phyloP scores from a whole-genome alignment of 2,329 filamentous ascomycete species.

The Xylaria sp. region DNA sequence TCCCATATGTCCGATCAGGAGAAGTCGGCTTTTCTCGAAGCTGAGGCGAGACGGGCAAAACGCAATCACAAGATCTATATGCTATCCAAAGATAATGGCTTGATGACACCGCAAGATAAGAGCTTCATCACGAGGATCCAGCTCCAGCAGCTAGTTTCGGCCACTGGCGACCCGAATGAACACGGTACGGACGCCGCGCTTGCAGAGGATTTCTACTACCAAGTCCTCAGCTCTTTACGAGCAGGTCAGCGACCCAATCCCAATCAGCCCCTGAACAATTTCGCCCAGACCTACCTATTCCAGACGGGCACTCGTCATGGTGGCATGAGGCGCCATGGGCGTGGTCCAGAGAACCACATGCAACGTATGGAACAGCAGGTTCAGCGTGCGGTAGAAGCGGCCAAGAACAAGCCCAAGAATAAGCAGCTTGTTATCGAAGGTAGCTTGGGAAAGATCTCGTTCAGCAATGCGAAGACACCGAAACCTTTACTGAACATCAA shows the following conservation, averaged over 20 bases:
- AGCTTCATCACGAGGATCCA: slow-evolving; percentile 99
- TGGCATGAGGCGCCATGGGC: slow-evolving; percentile 71
- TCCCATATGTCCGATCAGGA: slow-evolving; percentile 82
- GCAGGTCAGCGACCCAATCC: slow-evolving; percentile 88
- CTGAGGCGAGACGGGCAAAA: slow-evolving; percentile 94
- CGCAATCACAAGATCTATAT: slow-evolving; percentile 97
- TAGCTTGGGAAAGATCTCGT: slow-evolving; percentile 95
- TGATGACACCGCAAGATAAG: slow-evolving; percentile 99
- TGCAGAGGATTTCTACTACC: slow-evolving; percentile 96
- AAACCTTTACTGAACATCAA: slow-evolving; percentile 96
- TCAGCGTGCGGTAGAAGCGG: slow-evolving; percentile 92
- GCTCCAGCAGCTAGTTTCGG: slow-evolving; percentile 90
- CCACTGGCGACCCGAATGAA: slow-evolving; percentile 84
- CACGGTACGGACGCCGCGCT: slow-evolving; percentile 78
- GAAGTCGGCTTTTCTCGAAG: slow-evolving; percentile 78
- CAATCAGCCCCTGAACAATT: slow-evolving; percentile 90
- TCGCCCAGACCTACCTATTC: slow-evolving; percentile 96
- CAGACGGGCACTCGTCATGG: slow-evolving; percentile 87
- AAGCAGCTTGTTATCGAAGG: slow-evolving; percentile 96
- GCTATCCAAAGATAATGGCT: slow-evolving; percentile 87
- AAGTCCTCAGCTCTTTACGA: slow-evolving; percentile 93
- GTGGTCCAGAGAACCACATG: slow-evolving; percentile 93
- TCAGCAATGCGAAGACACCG: slow-evolving; percentile 97
- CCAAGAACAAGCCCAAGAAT: slow-evolving; percentile 97
- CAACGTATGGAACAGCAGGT: slow-evolving; percentile 99